These are phyloP conservation scores for Vigna trinervia DNA, from an alignment of 306 rosid species.

Conservation along the genomic window DNA sequence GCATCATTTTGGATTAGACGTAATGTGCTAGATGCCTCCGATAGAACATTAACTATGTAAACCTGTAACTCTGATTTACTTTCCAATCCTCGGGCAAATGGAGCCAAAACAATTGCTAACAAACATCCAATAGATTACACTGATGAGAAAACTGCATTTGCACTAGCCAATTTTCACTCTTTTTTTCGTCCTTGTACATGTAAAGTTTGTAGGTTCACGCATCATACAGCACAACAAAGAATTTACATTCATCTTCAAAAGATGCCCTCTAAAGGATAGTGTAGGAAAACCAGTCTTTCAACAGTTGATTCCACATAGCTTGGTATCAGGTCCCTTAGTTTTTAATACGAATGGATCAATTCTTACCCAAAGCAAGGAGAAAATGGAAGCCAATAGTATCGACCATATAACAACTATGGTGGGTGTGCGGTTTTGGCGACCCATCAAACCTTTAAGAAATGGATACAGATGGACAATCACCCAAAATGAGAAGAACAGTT, in stretches of 20 bases:
- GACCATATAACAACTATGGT: conserved; percentile 98
- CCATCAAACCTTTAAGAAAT: conserved; percentile 98
- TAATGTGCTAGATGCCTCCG: conserved; percentile 24
- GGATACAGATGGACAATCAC: conserved; percentile 96
- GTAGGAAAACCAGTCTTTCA: conserved; percentile 49
- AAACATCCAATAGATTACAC: conserved; percentile 58
- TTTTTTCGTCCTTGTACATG: conserved; percentile 57
- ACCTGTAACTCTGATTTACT: conserved; percentile 41
- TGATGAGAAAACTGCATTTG: conserved; percentile 56
- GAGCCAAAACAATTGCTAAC: conserved; percentile 43
- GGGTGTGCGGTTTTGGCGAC: conserved; percentile 95
- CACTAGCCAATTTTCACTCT: conserved; percentile 60
- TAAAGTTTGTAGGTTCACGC: conserved; percentile 45
- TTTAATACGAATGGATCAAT: conserved; percentile 87
- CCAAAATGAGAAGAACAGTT: conserved; percentile 97
- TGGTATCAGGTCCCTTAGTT: conserved; percentile 89
- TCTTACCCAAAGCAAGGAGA: conserved; percentile 97
- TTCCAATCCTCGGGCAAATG: conserved; percentile 38
- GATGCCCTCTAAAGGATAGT: conserved; percentile 54
- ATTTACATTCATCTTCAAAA: conserved; percentile 53
- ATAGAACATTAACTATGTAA: conserved; percentile 15
- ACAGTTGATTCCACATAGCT: conserved; percentile 91
- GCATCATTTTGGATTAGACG: not conserved
- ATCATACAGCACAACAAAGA: conserved; percentile 52
- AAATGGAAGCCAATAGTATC: conserved; percentile 88